Evolutionary conservation across 2,329 filamentous ascomycete species (phyloP).

Genomic region (Fusarium siculi): DNA sequence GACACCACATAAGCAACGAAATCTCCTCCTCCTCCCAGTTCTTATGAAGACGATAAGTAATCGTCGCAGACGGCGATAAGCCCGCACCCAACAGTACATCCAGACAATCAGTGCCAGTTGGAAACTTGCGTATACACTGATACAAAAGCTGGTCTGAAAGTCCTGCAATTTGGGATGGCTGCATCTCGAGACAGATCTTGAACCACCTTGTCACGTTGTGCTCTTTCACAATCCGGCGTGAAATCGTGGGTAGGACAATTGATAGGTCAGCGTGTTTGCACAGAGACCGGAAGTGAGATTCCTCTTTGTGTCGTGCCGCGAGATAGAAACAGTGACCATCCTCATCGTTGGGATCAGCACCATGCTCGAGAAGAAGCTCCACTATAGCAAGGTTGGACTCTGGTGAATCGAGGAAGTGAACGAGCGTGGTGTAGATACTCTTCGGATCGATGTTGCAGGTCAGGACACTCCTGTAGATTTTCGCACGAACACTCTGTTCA

Average conservation of each 20-base stretch:
- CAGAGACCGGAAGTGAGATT: background rate
- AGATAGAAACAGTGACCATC: constrained; percentile 10
- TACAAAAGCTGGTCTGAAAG: background rate
- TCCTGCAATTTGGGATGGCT: background rate
- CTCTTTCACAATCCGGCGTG: background rate
- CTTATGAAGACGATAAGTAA: background rate
- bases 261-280: constrained; percentile 1
- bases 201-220: background rate
- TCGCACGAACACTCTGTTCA: background rate
- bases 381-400: background rate
- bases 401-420: background rate
- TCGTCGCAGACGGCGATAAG: background rate
- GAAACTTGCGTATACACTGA: constrained; percentile 16
- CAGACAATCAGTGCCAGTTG: background rate
- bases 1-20: constrained; percentile 4
- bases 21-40: background rate
- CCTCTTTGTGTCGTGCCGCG: background rate
- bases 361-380: constrained; percentile 8
- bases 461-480: constrained; percentile 9
- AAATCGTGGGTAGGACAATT: background rate
- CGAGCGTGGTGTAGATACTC: background rate
- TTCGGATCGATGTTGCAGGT: background rate
- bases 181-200: background rate
- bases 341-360: constrained; percentile 4
- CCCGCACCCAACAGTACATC: background rate